Percentiles rank a stretch among this genome's conserved stretches.
Conservation (phyloP, 2,329 filamentous ascomycete species). For the Fusarium sp. region DNA sequence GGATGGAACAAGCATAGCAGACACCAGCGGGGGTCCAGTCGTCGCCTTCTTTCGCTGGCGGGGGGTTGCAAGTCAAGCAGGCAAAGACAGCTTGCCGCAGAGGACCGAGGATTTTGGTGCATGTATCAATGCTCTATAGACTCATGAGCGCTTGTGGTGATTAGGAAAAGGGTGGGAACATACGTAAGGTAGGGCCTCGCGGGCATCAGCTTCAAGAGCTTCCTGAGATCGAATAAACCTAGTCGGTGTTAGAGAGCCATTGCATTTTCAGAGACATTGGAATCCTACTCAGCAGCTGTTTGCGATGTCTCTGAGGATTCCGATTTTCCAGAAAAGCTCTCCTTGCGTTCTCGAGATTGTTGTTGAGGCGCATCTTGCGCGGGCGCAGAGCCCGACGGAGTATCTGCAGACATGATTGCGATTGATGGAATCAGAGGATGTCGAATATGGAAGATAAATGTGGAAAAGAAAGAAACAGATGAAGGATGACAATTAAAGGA, state of each 20-base stretch:
- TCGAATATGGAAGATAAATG: background rate
- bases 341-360: conserved; percentile 53
- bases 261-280: accelerated
- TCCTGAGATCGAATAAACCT: conserved; percentile 92
- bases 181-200: conserved; percentile 93
- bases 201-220: conserved; percentile 91
- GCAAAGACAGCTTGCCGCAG: conserved; percentile 91
- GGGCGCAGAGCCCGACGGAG: conserved; percentile 43
- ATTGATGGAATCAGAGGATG: background rate
- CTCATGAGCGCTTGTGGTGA: conserved; percentile 31
- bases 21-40: conserved; percentile 73
- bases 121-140: conserved; percentile 85
- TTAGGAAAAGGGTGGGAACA: conserved; percentile 40
- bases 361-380: conserved; percentile 37
- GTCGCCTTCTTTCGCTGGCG: conserved; percentile 69
- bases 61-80: conserved; percentile 91
- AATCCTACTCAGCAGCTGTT: conserved; percentile 74
- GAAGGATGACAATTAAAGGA: background rate
- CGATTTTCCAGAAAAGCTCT: conserved; percentile 68
- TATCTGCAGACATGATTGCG: conserved; percentile 51
- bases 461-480: background rate
- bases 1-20: conserved; percentile 96
- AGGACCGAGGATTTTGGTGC: conserved; percentile 88
- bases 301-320: conserved; percentile 70
- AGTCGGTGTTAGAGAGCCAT: background rate